Percentiles rank a stretch among this genome's conserved stretches.
These are phyloP conservation scores for Daldinia concentrica DNA, from an alignment of 495 filamentous ascomycete genomes.

Conservation along the genomic window DNA sequence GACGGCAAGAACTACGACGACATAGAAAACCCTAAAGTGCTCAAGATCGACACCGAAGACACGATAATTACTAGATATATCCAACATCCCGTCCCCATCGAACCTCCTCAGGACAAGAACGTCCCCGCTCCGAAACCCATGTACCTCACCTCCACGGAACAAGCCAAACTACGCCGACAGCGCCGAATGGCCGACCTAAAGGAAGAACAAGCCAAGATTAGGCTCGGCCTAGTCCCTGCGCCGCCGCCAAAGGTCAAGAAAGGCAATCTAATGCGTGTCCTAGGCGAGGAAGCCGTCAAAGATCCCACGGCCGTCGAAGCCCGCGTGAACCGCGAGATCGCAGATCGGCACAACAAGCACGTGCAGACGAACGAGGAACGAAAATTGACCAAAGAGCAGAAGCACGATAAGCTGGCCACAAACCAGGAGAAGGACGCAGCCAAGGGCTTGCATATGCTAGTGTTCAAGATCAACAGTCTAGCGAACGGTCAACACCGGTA, in stretches of 20 bases:
- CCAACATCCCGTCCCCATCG: constrained; percentile 91
- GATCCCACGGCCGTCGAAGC: constrained; percentile 98
- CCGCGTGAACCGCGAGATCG: constrained; percentile 88
- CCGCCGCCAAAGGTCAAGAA: constrained; percentile 95
- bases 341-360: constrained; percentile 81
- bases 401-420: constrained; percentile 79
- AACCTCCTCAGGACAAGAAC: constrained; percentile 88
- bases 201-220: constrained; percentile 94
- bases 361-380: constrained; percentile 82
- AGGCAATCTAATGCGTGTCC: constrained; percentile 93
- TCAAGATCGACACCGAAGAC: constrained; percentile 81
- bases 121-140: constrained; percentile 84
- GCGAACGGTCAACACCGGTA: constrained; percentile 91
- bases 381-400: constrained; percentile 89
- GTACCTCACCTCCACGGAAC: constrained; percentile 90
- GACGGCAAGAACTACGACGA: constrained; percentile 75
- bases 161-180: constrained; percentile 89
- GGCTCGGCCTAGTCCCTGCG: constrained; percentile 86
- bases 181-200: constrained; percentile 90
- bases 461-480: constrained; percentile 88
- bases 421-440: constrained; percentile 90
- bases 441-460: constrained; percentile 81
- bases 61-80: constrained; percentile 88
- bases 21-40: constrained; percentile 67
- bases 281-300: constrained; percentile 97